Conservation (phyloP, 768 basidiomycete genomes). For the Stropharia rugosoannulata region DNA sequence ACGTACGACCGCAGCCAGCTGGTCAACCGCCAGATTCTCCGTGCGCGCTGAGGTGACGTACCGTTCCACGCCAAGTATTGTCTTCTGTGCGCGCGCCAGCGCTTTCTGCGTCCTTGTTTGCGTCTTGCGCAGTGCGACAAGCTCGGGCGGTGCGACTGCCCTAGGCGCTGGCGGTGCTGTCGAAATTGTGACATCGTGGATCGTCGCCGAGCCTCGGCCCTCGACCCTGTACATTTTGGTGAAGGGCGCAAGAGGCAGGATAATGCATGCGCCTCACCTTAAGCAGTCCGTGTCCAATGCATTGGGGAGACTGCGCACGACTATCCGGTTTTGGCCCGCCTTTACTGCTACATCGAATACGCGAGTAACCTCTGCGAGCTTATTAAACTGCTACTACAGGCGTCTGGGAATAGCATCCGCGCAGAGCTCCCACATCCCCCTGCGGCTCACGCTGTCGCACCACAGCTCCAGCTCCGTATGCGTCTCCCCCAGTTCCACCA, state of each 20-base stretch:
- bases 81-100: conserved; percentile 27
- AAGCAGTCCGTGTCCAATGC: conserved; percentile 38
- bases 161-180: conserved; percentile 12
- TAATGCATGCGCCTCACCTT: conserved; percentile 24
- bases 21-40: conserved; percentile 26
- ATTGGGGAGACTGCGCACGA: conserved; percentile 35
- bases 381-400: too few species aligned
- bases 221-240: conserved; percentile 33
- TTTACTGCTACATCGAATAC: conserved; percentile 35
- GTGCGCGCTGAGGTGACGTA: conserved; percentile 35
- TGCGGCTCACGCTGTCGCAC: conserved; percentile 28
- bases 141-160: conserved; percentile 23
- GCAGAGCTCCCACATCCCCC: conserved; percentile 32
- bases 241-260: background rate
- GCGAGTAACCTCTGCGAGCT: conserved; percentile 42
- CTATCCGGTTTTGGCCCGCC: conserved; percentile 40
- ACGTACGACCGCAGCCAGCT: conserved; percentile 28
- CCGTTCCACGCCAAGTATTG: conserved; percentile 26
- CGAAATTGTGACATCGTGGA: conserved; percentile 43
- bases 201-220: conserved; percentile 42
- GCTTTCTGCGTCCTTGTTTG: conserved; percentile 27
- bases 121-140: conserved; percentile 23
- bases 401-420: too few species aligned
- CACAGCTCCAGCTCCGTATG: conserved; percentile 36
- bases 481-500: conserved; percentile 25